A percentile compares a stretch with the other conserved stretches of the same genome.
phyloP scores from a whole-genome alignment of 164 flowering plant species.

The Hamamelis virginiana region DNA sequence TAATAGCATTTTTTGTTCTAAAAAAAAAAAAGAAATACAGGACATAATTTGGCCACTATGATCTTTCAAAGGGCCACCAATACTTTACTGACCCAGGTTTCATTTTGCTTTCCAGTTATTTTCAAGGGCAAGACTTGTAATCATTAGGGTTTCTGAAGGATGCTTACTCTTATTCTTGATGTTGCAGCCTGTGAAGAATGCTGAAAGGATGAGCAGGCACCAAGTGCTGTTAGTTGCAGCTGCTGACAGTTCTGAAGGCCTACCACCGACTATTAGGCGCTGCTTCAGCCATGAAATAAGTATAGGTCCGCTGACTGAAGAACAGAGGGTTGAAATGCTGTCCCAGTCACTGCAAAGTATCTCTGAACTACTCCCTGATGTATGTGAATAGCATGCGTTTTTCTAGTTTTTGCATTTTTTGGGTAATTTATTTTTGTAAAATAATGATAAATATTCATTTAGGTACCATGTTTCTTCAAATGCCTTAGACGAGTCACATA shows the following conservation, averaged over 20 bases:
- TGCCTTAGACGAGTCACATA: background rate
- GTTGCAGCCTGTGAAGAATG: slow-evolving; percentile 36
- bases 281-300: slow-evolving; percentile 92
- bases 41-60: too few relatives aligned
- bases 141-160: background rate
- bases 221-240: slow-evolving; percentile 73
- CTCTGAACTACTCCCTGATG: slow-evolving; percentile 46
- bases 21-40: too few relatives aligned
- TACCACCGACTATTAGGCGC: slow-evolving; percentile 77
- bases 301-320: slow-evolving; percentile 74
- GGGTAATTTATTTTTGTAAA: background rate
- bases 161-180: slow-evolving; percentile 10
- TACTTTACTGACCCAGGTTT: too few relatives aligned
- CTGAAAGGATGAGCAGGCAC: slow-evolving; percentile 31
- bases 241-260: slow-evolving; percentile 75
- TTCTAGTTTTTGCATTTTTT: background rate
- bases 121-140: too few relatives aligned
- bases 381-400: slow-evolving; percentile 27
- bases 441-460: background rate
- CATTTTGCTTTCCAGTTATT: too few relatives aligned
- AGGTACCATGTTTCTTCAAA: background rate
- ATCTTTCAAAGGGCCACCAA: too few relatives aligned
- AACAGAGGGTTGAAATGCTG: slow-evolving; percentile 77
- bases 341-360: slow-evolving; percentile 53
- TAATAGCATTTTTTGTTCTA: too few relatives aligned